phyloP scores from a whole-genome alignment of 306 rosid genomes.

The Gastrolobium villosum region DNA sequence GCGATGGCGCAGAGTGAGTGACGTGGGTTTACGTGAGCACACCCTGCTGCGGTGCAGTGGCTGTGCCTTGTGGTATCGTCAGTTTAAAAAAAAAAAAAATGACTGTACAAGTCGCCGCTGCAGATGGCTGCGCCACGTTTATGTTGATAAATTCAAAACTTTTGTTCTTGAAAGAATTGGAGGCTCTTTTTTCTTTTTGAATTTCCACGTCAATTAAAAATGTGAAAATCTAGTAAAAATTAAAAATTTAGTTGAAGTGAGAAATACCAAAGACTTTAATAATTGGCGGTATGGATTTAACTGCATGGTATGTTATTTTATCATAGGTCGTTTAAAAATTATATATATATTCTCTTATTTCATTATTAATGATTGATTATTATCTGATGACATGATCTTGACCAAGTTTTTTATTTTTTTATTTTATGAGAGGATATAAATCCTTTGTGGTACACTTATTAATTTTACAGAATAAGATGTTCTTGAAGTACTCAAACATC shows the following conservation, averaged over 20 bases:
- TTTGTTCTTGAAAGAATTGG: not conserved
- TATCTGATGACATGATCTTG: too few relatives aligned
- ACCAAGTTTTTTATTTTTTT: too few relatives aligned
- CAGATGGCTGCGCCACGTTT: constrained; percentile 23
- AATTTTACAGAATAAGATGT: too few relatives aligned
- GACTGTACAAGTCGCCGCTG: not conserved
- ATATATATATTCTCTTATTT: too few relatives aligned
- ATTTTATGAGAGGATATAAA: too few relatives aligned
- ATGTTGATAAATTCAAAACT: not conserved
- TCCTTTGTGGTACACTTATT: too few relatives aligned
- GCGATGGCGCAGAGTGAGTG: constrained; percentile 35
- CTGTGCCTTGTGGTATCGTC: not conserved
- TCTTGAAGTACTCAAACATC: not conserved
- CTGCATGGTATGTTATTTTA: too few relatives aligned
- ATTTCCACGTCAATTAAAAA: not conserved
- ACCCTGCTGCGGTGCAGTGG: not conserved
- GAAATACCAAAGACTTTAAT: too few relatives aligned
- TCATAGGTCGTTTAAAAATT: too few relatives aligned
- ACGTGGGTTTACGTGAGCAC: constrained; percentile 51
- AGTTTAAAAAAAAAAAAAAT: not conserved
- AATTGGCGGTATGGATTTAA: too few relatives aligned
- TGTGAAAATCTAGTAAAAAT: not conserved
- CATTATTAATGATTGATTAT: too few relatives aligned
- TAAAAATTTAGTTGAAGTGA: too few relatives aligned
- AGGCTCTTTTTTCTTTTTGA: not conserved